These are phyloP conservation scores for Exophiala alcalophila DNA, from an alignment of 2,329 filamentous ascomycete species.

Conservation along the genomic window DNA sequence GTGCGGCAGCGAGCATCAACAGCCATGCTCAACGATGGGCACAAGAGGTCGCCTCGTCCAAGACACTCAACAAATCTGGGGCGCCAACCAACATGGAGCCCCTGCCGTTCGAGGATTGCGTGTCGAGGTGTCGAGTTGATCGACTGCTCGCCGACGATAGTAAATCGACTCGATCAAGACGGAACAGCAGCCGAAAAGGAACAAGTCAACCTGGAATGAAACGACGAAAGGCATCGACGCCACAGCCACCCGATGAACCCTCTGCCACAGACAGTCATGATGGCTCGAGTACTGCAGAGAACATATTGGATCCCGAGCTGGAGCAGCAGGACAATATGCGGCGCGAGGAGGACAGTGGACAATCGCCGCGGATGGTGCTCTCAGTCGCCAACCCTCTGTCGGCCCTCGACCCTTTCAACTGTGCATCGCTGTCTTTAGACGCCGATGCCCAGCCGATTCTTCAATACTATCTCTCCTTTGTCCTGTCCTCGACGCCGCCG, in stretches of 20 bases:
- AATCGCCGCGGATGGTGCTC: background rate
- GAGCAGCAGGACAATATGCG: background rate
- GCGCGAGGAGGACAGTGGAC: background rate
- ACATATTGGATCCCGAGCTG: background rate
- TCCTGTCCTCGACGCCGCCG: slow-evolving; percentile 9
- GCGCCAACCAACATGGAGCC: slow-evolving; percentile 1
- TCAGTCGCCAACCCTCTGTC: background rate
- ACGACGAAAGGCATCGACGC: background rate
- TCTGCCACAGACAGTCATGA: background rate
- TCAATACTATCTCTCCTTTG: slow-evolving; percentile 16
- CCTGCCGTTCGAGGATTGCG: slow-evolving; percentile 12
- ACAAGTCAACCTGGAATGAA: background rate
- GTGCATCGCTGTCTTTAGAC: slow-evolving; percentile 5
- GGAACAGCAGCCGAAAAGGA: slow-evolving; percentile 1
- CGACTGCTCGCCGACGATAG: slow-evolving; percentile 10
- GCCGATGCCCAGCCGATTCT: slow-evolving; percentile 11
- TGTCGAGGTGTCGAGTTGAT: slow-evolving; percentile 15
- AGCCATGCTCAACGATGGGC: slow-evolving; percentile 20
- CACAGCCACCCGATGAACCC: background rate
- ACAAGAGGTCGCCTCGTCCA: slow-evolving; percentile 9
- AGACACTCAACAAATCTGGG: background rate
- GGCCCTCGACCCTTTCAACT: slow-evolving; percentile 5
- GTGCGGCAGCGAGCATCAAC: slow-evolving; percentile 21
- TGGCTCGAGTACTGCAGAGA: background rate
- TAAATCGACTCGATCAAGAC: slow-evolving; percentile 4